Percentiles rank a stretch among this genome's conserved stretches.
phyloP scores from a whole-genome alignment of 495 filamentous ascomycete genomes.

The Gamarada debralockiae region DNA sequence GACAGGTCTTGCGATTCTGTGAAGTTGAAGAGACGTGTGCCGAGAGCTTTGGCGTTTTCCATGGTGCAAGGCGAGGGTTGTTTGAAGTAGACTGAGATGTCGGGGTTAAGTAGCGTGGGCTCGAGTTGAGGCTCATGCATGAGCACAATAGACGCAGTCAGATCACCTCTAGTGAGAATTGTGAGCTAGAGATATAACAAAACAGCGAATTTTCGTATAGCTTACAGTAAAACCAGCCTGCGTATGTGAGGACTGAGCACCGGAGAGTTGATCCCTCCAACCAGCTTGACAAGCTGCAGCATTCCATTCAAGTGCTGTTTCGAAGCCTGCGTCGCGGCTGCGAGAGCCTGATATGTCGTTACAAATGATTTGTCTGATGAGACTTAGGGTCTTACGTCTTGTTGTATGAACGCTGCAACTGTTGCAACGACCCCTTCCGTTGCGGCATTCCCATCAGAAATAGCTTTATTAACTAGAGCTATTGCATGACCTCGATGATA shows the following conservation, averaged over 20 bases:
- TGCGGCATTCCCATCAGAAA: not conserved
- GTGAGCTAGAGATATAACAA: no score
- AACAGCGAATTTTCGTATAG: no score
- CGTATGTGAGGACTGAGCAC: conserved; percentile 1
- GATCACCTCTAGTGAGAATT: conserved; percentile 3
- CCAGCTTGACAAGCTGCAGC: conserved; percentile 3
- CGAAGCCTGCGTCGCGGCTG: not conserved
- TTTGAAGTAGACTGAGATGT: conserved; percentile 8
- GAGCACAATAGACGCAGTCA: conserved; percentile 3
- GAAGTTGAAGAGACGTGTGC: conserved; percentile 11
- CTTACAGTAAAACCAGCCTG: conserved; percentile 12
- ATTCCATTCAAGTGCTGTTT: conserved; percentile 13
- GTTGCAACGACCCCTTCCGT: conserved; percentile 18
- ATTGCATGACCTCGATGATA: conserved; percentile 18
- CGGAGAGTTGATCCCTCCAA: conserved; percentile 8
- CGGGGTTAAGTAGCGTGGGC: not conserved
- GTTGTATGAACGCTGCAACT: conserved; percentile 10
- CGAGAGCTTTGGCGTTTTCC: conserved; percentile 11
- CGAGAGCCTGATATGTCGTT: conserved; percentile 3
- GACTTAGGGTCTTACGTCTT: conserved; percentile 9
- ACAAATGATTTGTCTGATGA: no score
- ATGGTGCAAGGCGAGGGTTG: not conserved
- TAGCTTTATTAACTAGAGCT: conserved; percentile 9
- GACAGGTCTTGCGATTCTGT: conserved; percentile 1
- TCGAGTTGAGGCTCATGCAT: conserved; percentile 7